Evolutionary conservation across 2,329 filamentous ascomycete genomes (phyloP).

Genomic region (Fusarium odoratissimum): DNA sequence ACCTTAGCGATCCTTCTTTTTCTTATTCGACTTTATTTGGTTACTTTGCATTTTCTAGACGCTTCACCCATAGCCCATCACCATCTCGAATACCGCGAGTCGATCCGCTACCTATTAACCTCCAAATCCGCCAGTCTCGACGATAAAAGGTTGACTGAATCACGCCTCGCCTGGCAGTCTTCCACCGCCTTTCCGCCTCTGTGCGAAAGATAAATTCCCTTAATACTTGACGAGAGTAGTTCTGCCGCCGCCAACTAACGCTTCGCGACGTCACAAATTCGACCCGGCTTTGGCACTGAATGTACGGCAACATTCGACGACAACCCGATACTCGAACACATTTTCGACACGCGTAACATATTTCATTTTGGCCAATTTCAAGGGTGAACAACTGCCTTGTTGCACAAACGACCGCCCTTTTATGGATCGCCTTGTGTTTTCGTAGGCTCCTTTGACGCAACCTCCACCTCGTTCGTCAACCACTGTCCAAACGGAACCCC

Average conservation of each 20-base stretch:
- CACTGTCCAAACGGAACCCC: constrained; percentile 1
- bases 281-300: constrained; percentile 22
- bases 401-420: constrained; percentile 43
- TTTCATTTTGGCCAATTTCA: constrained; percentile 15
- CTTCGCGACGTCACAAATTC: constrained; percentile 19
- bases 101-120: constrained; percentile 1
- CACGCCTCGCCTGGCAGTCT: constrained; percentile 16
- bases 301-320: constrained; percentile 16
- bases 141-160: constrained; percentile 37
- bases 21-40: constrained; percentile 2
- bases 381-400: constrained; percentile 26
- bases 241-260: constrained; percentile 9
- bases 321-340: neutral
- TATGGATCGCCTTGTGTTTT: constrained; percentile 48
- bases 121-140: constrained; percentile 11
- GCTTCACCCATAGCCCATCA: neutral
- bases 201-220: constrained; percentile 7
- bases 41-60: constrained; percentile 4
- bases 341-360: constrained; percentile 28
- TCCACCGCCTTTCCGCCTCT: constrained; percentile 6
- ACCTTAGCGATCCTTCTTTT: constrained; percentile 24
- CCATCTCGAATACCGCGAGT: constrained; percentile 21
- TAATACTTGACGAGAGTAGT: constrained; percentile 32
- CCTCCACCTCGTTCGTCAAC: constrained; percentile 31
- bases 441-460: constrained; percentile 46